Percentiles rank a stretch among this genome's conserved stretches.
Evolutionary conservation across 2,329 filamentous ascomycete genomes (phyloP).

Genomic region (Cyphellophora europaea): DNA sequence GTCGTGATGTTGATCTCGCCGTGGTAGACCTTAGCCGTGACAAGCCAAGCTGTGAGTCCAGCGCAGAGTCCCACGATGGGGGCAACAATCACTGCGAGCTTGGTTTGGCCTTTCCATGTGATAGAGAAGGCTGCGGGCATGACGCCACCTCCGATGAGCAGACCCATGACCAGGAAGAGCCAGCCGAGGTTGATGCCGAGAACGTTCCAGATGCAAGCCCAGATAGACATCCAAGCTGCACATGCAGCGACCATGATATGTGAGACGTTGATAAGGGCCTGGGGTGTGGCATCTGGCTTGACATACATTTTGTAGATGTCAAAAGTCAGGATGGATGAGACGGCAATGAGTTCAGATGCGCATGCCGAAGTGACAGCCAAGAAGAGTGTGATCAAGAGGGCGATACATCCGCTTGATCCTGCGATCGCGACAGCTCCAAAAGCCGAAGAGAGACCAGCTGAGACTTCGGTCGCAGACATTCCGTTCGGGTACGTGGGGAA

Average conservation of each 20-base stretch:
- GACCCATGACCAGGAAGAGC: slow-evolving; percentile 78
- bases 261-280: slow-evolving; percentile 66
- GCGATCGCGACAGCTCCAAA: slow-evolving; percentile 67
- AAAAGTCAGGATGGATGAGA: slow-evolving; percentile 78
- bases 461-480: slow-evolving; percentile 13
- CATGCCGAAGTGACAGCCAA: slow-evolving; percentile 81
- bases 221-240: slow-evolving; percentile 66
- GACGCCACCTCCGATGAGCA: slow-evolving; percentile 75
- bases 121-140: slow-evolving; percentile 72
- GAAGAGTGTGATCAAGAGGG: slow-evolving; percentile 70
- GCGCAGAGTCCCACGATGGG: slow-evolving; percentile 60
- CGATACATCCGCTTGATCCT: slow-evolving; percentile 68
- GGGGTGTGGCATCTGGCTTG: slow-evolving; percentile 64
- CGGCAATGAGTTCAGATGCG: slow-evolving; percentile 73
- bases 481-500: slow-evolving; percentile 29
- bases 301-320: slow-evolving; percentile 82
- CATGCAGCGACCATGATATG: slow-evolving; percentile 65
- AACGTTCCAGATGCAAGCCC: slow-evolving; percentile 64
- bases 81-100: slow-evolving; percentile 60
- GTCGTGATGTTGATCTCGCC: slow-evolving; percentile 59
- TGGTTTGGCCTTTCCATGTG: slow-evolving; percentile 69
- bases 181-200: slow-evolving; percentile 67
- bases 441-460: slow-evolving; percentile 14
- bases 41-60: slow-evolving; percentile 70
- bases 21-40: slow-evolving; percentile 60